phyloP scores from a whole-genome alignment of 1,284 basidiomycete species.

The Cryptococcus neoformans region DNA sequence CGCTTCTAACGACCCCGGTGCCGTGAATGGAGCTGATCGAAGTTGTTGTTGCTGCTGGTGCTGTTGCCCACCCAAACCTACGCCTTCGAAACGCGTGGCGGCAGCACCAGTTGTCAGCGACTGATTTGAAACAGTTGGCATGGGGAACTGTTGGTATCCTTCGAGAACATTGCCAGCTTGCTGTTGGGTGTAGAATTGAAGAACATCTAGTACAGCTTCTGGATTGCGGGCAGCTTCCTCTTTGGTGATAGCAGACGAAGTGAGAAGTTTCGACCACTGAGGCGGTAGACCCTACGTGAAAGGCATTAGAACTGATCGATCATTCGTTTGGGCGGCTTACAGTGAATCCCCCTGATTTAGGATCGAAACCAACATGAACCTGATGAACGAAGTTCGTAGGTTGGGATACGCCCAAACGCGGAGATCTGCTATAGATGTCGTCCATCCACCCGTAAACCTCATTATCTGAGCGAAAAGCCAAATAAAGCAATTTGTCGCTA shows the following conservation, averaged over 20 bases:
- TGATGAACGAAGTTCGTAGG: slow-evolving; percentile 98
- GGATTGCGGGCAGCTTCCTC: slow-evolving; percentile 97
- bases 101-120: slow-evolving; percentile 49
- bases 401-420: slow-evolving; percentile 86
- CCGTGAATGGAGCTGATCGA: too few relatives aligned
- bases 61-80: slow-evolving; percentile 67
- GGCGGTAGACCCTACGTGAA: slow-evolving; percentile 78
- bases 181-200: slow-evolving; percentile 98
- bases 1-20: too few relatives aligned
- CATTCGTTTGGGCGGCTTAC: slow-evolving; percentile 51
- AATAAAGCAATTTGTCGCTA: slow-evolving; percentile 59
- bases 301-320: neutral
- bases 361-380: slow-evolving; percentile 97
- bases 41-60: too few relatives aligned
- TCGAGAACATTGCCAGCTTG: slow-evolving; percentile 56
- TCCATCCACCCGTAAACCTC: slow-evolving; percentile 97
- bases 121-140: slow-evolving; percentile 45
- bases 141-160: slow-evolving; percentile 18
- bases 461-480: slow-evolving; percentile 77
- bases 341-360: slow-evolving; percentile 87
- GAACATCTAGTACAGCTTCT: slow-evolving; percentile 93
- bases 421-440: slow-evolving; percentile 88
- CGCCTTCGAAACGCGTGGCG: slow-evolving; percentile 74
- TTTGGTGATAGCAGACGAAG: slow-evolving; percentile 93
- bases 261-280: slow-evolving; percentile 93